phyloP scores from a whole-genome alignment of 768 basidiomycete genomes.

The Tricholoma hemisulphureum region DNA sequence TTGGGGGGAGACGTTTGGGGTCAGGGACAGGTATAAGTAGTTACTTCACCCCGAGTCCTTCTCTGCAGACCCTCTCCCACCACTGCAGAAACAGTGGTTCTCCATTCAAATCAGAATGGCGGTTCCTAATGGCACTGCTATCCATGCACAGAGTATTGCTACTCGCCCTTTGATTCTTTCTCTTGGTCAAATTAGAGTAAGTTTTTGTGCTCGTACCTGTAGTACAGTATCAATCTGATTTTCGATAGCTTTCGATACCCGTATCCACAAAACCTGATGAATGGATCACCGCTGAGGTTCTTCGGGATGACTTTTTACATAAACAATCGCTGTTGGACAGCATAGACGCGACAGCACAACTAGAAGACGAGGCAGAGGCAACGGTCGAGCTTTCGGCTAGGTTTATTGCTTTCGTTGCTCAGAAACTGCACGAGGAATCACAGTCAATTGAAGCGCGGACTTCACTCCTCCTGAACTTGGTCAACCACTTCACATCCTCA shows the following conservation, averaged over 20 bases:
- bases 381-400: conserved; percentile 76
- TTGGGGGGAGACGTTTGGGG: conserved; percentile 48
- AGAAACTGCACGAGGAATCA: conserved; percentile 55
- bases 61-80: conserved; percentile 17
- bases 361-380: conserved; percentile 59
- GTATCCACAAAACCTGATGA: conserved; percentile 78
- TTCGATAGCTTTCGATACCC: conserved; percentile 73
- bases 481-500: conserved; percentile 74
- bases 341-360: conserved; percentile 49
- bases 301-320: conserved; percentile 84
- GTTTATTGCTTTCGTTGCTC: conserved; percentile 77
- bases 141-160: conserved; percentile 34
- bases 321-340: conserved; percentile 56
- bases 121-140: conserved; percentile 38
- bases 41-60: conserved; percentile 23
- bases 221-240: conserved; percentile 4
- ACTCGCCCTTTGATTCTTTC: conserved; percentile 50
- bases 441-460: conserved; percentile 53
- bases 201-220: conserved; percentile 21
- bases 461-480: conserved; percentile 68
- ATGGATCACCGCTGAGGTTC: conserved; percentile 92
- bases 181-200: conserved; percentile 51
- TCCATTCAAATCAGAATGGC: conserved; percentile 33
- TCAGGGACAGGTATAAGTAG: conserved; percentile 38
- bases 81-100: conserved; percentile 20